Base-by-base conservation (phyloP, 2,329 filamentous ascomycete genomes). In the Aspergillus ustus region DNA sequence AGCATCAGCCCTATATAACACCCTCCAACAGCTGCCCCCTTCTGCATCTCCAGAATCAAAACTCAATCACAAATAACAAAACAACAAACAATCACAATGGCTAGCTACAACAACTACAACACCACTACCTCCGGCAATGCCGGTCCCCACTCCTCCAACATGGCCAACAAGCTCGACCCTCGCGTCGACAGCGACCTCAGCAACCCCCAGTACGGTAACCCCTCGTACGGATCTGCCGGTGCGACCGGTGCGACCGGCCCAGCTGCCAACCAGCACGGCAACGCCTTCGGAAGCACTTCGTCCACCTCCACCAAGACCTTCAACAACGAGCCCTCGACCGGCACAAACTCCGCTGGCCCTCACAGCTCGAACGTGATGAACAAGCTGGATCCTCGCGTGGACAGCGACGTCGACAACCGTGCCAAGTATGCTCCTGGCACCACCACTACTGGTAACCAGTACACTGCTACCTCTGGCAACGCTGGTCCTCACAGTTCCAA, bases 141-240 rank as follows among this genome's bases (percentile, higher is more conserved):
- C 52, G 52, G 52, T 9, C 52, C 52, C 43, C 52, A 54, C 22
- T 28, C 22, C 52, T 54, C 51, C 20, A 72, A 77, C 59, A 19
- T 68, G 31, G 61, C 65, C 29, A 55, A 55, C 52, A 55, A 55
- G 52, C 25, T 48, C 4, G 52, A 55, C 44, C 52, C 52, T 25
- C 52, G 52, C 11, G 52, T 55, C 19, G 52, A 55, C 28, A 55
- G 52, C 52, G 43, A 55, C 52, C 7, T 31, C 5, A 40, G 29
- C 52, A 66, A 68, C 34, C 8, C 34, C 2, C 34, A 40, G 34
- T 40, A 40, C 34, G 34, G 34, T 11, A 63, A 66, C 60, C 62
- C 63, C 15, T 64, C 67, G 60, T 67, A 40, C 34, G 34, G 34
- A 40, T 40, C 34, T 15, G 34, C 34, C 6, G 34, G 34, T 15